Percentiles rank a stretch among this genome's conserved stretches.
Evolutionary conservation across 176 grass and related monocot species (phyloP).

Genomic region (Eragrostis nindensis): DNA sequence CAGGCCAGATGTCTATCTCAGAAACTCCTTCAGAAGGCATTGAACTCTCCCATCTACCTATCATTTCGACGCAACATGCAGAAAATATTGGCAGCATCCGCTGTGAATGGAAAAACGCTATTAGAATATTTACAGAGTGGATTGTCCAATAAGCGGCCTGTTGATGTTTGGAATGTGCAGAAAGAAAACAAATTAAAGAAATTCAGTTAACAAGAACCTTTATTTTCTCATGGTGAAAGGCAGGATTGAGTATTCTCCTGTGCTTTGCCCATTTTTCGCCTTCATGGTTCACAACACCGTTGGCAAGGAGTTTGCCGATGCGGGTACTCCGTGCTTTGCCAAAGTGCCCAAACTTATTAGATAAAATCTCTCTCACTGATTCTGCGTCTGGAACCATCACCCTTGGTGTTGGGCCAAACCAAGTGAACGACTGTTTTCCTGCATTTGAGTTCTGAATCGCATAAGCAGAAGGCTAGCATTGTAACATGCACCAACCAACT

Average conservation of each 20-base stretch:
- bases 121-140: slow-evolving; percentile 9
- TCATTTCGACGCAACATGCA: slow-evolving; percentile 63
- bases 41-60: slow-evolving; percentile 66
- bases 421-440: slow-evolving; percentile 64
- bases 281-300: slow-evolving; percentile 54
- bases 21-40: slow-evolving; percentile 37
- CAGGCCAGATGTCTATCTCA: slow-evolving; percentile 69
- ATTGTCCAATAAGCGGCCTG: slow-evolving; percentile 4
- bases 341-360: slow-evolving; percentile 63
- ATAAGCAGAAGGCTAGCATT: slow-evolving; percentile 11
- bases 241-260: slow-evolving; percentile 77
- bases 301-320: neutral
- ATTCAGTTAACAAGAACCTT: slow-evolving; percentile 46
- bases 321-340: slow-evolving; percentile 18
- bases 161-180: neutral
- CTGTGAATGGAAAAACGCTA: slow-evolving; percentile 30
- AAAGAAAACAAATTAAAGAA: neutral
- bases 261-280: slow-evolving; percentile 77
- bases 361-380: slow-evolving; percentile 56
- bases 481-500: too few relatives aligned
- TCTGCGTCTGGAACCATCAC: slow-evolving; percentile 57
- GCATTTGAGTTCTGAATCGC: slow-evolving; percentile 10
- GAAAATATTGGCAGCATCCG: slow-evolving; percentile 64
- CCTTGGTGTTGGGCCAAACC: slow-evolving; percentile 63
- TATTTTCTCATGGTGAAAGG: slow-evolving; percentile 78